These are phyloP conservation scores for Neurospora terricola DNA, from an alignment of 495 filamentous ascomycete genomes.

Conservation along the genomic window DNA sequence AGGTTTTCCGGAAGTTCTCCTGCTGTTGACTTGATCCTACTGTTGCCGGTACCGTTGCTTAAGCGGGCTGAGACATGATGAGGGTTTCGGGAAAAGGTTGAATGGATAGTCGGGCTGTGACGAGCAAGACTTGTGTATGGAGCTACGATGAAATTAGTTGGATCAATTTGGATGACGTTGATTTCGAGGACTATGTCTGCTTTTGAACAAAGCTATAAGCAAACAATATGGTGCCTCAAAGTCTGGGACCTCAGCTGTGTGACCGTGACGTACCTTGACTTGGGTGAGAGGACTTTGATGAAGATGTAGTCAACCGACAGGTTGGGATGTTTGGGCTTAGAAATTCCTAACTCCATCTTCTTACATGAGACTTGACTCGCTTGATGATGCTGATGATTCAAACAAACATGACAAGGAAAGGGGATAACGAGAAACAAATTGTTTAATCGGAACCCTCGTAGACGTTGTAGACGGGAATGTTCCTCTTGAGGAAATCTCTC, in stretches of 20 bases:
- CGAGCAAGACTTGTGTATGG: background rate
- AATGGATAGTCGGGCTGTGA: background rate
- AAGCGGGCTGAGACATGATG: too few species aligned
- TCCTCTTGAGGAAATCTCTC: conserved; percentile 10
- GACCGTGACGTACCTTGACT: background rate
- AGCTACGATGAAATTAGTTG: background rate
- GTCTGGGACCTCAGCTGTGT: background rate
- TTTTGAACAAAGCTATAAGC: background rate
- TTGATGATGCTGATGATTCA: background rate
- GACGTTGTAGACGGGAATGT: conserved; percentile 12
- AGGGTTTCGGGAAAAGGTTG: too few species aligned
- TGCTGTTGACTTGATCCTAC: too few species aligned
- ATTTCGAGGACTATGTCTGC: background rate
- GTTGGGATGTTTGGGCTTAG: background rate
- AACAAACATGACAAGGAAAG: background rate
- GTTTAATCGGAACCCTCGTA: conserved; percentile 12
- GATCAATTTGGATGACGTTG: background rate
- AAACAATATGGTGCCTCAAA: background rate
- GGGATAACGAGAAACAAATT: background rate
- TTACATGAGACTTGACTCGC: background rate
- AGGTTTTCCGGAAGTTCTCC: too few species aligned
- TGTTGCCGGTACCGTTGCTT: too few species aligned
- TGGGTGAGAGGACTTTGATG: background rate
- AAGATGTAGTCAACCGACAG: background rate
- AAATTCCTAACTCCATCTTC: background rate